Percentiles rank a stretch among this genome's conserved stretches.
Conservation (phyloP, 352 stramenopile genomes). For the Globisporangium nodosum region DNA sequence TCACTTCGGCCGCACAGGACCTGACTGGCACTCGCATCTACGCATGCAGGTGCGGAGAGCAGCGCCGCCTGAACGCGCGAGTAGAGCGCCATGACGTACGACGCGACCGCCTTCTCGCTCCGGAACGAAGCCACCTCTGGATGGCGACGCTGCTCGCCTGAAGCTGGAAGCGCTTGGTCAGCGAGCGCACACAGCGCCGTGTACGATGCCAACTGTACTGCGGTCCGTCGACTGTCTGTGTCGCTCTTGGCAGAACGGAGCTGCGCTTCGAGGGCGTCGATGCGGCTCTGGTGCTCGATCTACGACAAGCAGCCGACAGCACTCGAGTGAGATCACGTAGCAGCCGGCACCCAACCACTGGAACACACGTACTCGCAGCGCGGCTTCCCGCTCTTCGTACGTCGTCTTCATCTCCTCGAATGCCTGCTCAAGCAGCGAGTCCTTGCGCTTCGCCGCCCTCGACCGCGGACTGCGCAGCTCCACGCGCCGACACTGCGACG, state of each 20-base stretch:
- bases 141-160: conserved; percentile 10
- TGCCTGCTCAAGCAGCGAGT: conserved; percentile 36
- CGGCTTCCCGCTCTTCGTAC: conserved; percentile 46
- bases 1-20: neutral
- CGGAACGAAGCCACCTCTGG: conserved; percentile 22
- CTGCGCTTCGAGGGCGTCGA: conserved; percentile 27
- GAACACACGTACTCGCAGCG: conserved; percentile 27
- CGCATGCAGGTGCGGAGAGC: no score
- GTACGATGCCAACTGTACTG: conserved; percentile 25
- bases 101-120: conserved; percentile 19
- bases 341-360: neutral
- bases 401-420: conserved; percentile 42
- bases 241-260: conserved; percentile 11
- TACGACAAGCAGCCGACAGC: conserved; percentile 3
- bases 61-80: conserved; percentile 19
- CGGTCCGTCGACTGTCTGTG: neutral
- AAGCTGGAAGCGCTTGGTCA: conserved; percentile 12
- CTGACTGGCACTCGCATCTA: neutral
- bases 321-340: neutral
- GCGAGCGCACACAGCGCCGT: conserved; percentile 43
- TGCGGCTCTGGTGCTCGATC: conserved; percentile 33
- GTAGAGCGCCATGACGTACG: conserved; percentile 37
- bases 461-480: conserved; percentile 24
- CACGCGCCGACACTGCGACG: conserved; percentile 55
- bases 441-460: conserved; percentile 19